Percentiles rank a stretch among this genome's conserved stretches.
phyloP scores from a whole-genome alignment of 176 grass and related monocot genomes.

The Puya raimondii region DNA sequence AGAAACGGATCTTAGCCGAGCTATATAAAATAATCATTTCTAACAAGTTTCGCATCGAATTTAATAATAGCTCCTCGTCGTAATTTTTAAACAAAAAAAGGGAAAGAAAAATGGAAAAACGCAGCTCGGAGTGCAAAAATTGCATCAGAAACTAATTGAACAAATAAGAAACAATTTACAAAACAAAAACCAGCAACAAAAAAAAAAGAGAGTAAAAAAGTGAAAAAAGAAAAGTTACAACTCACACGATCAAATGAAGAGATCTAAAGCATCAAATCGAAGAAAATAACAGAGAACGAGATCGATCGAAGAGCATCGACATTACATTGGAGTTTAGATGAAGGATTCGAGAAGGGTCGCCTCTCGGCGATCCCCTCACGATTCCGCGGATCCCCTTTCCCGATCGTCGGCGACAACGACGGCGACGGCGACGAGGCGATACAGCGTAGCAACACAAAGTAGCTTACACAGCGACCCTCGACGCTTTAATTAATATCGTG shows the following conservation, averaged over 20 bases:
- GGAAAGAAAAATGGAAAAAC: not conserved
- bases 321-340: not conserved
- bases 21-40: conserved; percentile 7
- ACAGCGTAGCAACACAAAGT: no score
- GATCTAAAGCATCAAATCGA: not conserved
- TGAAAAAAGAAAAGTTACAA: not conserved
- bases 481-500: no score
- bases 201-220: not conserved
- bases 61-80: not conserved
- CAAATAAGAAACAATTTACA: not conserved
- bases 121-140: conserved; percentile 6
- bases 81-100: conserved; percentile 10
- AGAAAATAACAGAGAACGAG: not conserved
- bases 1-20: conserved; percentile 19
- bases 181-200: not conserved
- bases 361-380: not conserved
- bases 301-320: not conserved
- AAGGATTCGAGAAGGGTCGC: not conserved
- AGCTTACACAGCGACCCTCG: no score
- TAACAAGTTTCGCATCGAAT: not conserved
- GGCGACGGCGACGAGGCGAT: no score
- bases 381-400: no score
- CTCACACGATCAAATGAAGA: not conserved
- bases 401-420: not conserved
- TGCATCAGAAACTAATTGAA: conserved; percentile 1